Base-by-base conservation (phyloP, 176 grass and related monocot genomes). In the Microstegium vimineum region DNA sequence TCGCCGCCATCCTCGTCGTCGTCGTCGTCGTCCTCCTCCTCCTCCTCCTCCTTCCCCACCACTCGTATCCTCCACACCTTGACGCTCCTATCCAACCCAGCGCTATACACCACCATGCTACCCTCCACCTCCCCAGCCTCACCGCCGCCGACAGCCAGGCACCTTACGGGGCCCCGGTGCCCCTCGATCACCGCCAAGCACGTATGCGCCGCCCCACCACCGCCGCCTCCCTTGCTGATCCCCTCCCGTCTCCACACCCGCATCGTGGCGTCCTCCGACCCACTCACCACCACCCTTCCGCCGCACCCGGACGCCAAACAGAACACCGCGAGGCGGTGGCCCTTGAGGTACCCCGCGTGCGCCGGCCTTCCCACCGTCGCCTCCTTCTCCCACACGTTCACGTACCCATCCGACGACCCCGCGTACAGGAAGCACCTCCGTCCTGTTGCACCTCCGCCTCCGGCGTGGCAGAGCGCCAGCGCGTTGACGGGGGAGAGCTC, bases 51-150 rank as follows among this genome's bases (percentile, higher is more conserved):
- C 16, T 89, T 91, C 0, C 80, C 93, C 27, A 90, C 13, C n/a
- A 97, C 92, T 30, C 89, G 88, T 70, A 97, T 92, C 69, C 94
- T 91, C 94, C 94, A 97, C 23, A 92, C 94, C 86, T 97, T 97
- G 34, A 97, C 92, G 83, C 91, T 94, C 74, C 66, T 85, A 78
- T 97, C 94, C 57, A 91, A 77, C 72, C 94, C 93, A 0, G 92
- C 88, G 46, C 92, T 97, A 80, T 97, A 97, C 6, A 97, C 80
- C 64, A 97, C 81, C 87, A 94, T 84, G 62, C 92, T 91, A 0
- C 93, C 86, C 2, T 92, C 91, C 62, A 90, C 87, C 7, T 89
- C 91, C 27, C 93, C 86, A 2, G 84, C 81, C 78, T 92, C 94
- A n/a, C 87, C 74, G 16, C 89, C 87, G 23, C 89, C 87, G 36